These are phyloP conservation scores for Penicillium sp. DNA, from an alignment of 2,329 filamentous ascomycete species.

Conservation along the genomic window DNA sequence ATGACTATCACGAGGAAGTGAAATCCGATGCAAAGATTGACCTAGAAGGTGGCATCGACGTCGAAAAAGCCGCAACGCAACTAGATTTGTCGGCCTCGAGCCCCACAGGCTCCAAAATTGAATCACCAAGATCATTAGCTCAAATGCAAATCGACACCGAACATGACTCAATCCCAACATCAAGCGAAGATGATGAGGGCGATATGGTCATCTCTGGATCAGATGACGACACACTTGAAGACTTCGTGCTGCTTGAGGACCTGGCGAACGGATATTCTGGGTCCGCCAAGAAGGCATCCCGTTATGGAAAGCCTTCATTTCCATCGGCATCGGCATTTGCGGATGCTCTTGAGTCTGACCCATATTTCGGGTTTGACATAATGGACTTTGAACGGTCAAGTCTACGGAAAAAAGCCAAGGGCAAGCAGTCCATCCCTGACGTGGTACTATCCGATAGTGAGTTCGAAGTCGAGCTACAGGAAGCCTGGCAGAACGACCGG, in stretches of 20 bases:
- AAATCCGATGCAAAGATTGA: not conserved
- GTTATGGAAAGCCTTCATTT: constrained; percentile 39
- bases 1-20: constrained; percentile 26
- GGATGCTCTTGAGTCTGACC: constrained; percentile 58
- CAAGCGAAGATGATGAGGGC: constrained; percentile 19
- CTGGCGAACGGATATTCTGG: constrained; percentile 22
- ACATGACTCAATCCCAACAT: constrained; percentile 1
- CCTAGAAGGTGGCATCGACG: constrained; percentile 9
- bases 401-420: constrained; percentile 64
- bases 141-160: constrained; percentile 20
- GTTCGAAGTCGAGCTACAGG: constrained; percentile 59
- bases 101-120: not conserved
- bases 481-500: constrained; percentile 66
- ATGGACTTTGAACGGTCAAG: constrained; percentile 79
- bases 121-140: constrained; percentile 7
- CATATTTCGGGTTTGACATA: constrained; percentile 72
- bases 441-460: constrained; percentile 67
- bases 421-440: constrained; percentile 54
- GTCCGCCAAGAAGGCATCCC: constrained; percentile 54
- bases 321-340: constrained; percentile 58
- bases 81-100: not conserved
- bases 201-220: constrained; percentile 12
- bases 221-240: constrained; percentile 30
- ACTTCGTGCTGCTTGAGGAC: constrained; percentile 50
- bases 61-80: constrained; percentile 2